Evolutionary conservation across 2,329 filamentous ascomycete species (phyloP), one percentile per base, ranked within the genome.

Genomic region (Trichoderma koningii): DNA sequence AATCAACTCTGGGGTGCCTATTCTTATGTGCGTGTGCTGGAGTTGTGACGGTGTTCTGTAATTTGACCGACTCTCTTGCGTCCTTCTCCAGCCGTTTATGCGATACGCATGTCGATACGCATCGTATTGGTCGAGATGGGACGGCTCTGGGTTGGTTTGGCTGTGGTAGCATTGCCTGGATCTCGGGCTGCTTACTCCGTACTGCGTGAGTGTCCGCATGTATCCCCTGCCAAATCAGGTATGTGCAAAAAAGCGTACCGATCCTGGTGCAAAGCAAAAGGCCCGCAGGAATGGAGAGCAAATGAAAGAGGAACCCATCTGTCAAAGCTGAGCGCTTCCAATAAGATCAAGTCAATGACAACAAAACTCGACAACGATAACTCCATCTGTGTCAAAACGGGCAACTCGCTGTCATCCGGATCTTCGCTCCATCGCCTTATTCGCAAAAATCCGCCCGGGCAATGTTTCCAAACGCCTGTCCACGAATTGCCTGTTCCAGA

Each of bases 51-150:
- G 5, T 14, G 6, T 17, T 53, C n/a, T 55, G 51, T 55, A 38
- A 17, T 38, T 14, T 7, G n/a, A 21, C 51, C 19, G 28, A 21
- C 21, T n/a, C n/a, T 53, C 9, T 41, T 26, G 10, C 23, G 17
- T 48, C 19, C 2, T 45, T 45, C 19, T 48, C n/a, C 42, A 17
- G 42, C 42, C 42, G 12, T 55, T 41, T 55, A 42, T 12, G 14
- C 34, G 34, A 38, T 38, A 38, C 34, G 34, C 34, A 38, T 34
- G 5, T 42, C 0, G 15, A 17, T 14, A 42, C 21, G 48, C 15
- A 34, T 51, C 45, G 45, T 60, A 50, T 60, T 60, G 42, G 34
- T 60, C 42, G 42, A 51, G 45, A 56, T 15, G 34, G 34, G 50
- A 30, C 50, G 30, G 45, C 48, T 41, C 48, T 60, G n/a, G 34